A percentile compares a stretch with the other conserved stretches of the same genome.
Conservation (phyloP, 176 grass and related monocot genomes). For the Triticum urartu region DNA sequence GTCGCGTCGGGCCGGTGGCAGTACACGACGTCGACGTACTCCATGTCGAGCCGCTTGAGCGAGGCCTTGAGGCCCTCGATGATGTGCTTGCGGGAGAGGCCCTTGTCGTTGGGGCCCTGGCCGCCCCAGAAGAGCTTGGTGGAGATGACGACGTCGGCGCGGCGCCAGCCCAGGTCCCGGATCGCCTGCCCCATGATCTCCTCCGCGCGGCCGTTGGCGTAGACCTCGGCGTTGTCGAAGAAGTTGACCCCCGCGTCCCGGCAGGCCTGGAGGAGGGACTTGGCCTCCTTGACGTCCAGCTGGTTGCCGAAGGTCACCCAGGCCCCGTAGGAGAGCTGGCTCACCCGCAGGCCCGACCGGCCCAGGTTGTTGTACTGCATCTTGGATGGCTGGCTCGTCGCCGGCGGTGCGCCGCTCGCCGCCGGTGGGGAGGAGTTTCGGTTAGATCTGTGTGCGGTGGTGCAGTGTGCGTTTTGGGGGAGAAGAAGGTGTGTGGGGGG, state of each 20-base stretch:
- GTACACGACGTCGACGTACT: slow-evolving; percentile 88
- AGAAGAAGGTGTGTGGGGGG: neutral
- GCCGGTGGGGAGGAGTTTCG: neutral
- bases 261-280: slow-evolving; percentile 77
- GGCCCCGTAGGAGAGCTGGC: slow-evolving; percentile 83
- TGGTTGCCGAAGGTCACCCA: slow-evolving; percentile 99
- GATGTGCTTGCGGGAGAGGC: slow-evolving; percentile 93
- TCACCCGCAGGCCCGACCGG: slow-evolving; percentile 81
- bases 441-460: neutral
- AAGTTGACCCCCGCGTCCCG: slow-evolving; percentile 94
- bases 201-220: slow-evolving; percentile 92
- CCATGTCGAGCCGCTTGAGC: slow-evolving; percentile 77
- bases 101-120: slow-evolving; percentile 93
- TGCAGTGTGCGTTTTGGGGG: neutral
- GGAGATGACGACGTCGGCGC: slow-evolving; percentile 88
- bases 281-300: slow-evolving; percentile 95
- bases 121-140: slow-evolving; percentile 99
- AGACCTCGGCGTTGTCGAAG: slow-evolving; percentile 99
- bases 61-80: slow-evolving; percentile 77
- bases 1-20: slow-evolving; percentile 79
- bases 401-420: neutral
- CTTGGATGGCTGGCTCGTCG: too few species aligned
- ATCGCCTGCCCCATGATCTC: slow-evolving; percentile 99
- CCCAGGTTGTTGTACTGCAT: slow-evolving; percentile 99
- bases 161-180: slow-evolving; percentile 91